phyloP scores from a whole-genome alignment of 1,284 basidiomycete genomes.

The Ustilago shanxiensis region DNA sequence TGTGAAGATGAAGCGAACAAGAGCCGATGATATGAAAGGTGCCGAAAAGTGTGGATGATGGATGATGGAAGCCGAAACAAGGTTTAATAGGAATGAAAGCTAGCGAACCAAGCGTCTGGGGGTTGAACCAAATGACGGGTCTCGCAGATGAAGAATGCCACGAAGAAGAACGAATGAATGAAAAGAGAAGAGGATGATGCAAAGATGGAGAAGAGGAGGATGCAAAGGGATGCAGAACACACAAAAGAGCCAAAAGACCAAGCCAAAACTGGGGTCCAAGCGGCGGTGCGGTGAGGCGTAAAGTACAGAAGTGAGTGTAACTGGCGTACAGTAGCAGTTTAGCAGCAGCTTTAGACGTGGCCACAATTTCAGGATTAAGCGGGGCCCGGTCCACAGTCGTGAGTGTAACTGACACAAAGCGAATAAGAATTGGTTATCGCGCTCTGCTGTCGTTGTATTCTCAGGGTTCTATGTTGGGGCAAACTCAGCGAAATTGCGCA shows the following conservation, averaged over 20 bases:
- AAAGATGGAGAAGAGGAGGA: not conserved
- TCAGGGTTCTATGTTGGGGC: conserved; percentile 3
- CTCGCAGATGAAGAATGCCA: too few relatives aligned
- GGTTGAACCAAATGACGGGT: conserved; percentile 24
- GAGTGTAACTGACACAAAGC: too few relatives aligned
- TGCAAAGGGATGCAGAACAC: conserved; percentile 3
- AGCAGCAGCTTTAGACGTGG: too few relatives aligned
- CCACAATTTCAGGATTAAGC: too few relatives aligned
- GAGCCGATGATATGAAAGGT: not conserved
- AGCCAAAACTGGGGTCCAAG: not conserved
- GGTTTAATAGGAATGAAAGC: not conserved
- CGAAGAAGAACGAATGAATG: conserved; percentile 4
- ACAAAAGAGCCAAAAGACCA: not conserved
- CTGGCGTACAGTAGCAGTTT: too few relatives aligned
- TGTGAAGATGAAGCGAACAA: not conserved
- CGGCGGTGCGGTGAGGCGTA: not conserved
- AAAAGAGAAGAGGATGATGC: conserved; percentile 7
- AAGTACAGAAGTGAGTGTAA: not conserved
- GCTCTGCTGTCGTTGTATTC: not conserved
- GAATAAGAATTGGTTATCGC: too few relatives aligned
- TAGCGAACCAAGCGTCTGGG: conserved; percentile 20
- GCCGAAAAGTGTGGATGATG: not conserved
- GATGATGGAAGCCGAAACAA: not conserved
- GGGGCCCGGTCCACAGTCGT: too few relatives aligned
- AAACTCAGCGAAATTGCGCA: not conserved